Evolutionary conservation across 208 protist genomes (phyloP).

Genomic region (Trypanosoma cruzi): DNA sequence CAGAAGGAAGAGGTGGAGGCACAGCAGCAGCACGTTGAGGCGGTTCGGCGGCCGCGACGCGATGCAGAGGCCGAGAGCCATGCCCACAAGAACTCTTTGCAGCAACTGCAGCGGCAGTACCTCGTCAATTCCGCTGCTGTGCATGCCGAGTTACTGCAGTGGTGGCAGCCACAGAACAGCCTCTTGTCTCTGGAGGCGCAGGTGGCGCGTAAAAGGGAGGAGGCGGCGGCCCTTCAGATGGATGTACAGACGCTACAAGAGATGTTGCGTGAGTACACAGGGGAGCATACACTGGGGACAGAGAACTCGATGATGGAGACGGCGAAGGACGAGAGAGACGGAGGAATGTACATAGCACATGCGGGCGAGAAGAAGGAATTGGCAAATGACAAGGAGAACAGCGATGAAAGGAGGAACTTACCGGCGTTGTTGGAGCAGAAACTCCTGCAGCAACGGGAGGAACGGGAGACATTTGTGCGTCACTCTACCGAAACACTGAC

Average conservation of each 20-base stretch:
- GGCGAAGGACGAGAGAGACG: neutral
- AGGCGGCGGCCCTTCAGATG: constrained; percentile 24
- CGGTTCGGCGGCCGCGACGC: constrained; percentile 29
- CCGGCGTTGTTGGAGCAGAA: neutral
- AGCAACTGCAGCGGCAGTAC: constrained; percentile 23
- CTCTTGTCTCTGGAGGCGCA: constrained; percentile 1
- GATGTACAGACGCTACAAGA: constrained; percentile 23
- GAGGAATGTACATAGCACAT: no score
- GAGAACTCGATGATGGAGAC: constrained; percentile 14
- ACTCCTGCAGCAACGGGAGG: constrained; percentile 1
- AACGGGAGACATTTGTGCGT: constrained; percentile 12
- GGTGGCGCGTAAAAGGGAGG: constrained; percentile 1
- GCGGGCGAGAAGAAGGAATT: neutral
- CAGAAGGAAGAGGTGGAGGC: constrained; percentile 24
- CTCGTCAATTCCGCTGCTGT: constrained; percentile 1
- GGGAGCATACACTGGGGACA: constrained; percentile 14
- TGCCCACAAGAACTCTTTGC: constrained; percentile 11
- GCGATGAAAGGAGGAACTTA: neutral
- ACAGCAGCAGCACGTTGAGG: constrained; percentile 26
- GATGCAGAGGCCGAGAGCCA: constrained; percentile 16
- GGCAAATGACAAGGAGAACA: neutral
- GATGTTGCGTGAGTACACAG: constrained; percentile 24
- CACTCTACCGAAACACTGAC: neutral
- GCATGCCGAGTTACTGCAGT: constrained; percentile 13
- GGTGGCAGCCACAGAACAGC: constrained; percentile 15